Evolutionary conservation across 805 yeast genomes (phyloP), one percentile per base, ranked within the genome.

Genomic region (Lipomyces orientalis): DNA sequence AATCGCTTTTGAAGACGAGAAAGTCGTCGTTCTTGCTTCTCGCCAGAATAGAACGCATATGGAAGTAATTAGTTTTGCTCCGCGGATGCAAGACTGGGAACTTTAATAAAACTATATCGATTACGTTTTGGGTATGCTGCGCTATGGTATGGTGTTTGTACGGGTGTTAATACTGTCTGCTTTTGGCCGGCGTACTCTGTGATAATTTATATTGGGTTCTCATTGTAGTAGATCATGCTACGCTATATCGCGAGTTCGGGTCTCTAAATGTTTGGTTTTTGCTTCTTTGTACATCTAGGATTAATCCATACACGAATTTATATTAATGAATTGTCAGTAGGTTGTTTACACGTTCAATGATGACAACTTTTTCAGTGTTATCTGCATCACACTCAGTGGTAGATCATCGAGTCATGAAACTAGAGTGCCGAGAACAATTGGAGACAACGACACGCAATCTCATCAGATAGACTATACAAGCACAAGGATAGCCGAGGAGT

Each of bases 1-100:
- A 4, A 77, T 81, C 25, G 81, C 79, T 14, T 78, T 80, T 71
- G 71, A 73, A 52, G 79, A 79, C 52, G 83, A 81, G 64, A 75
- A 80, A 61, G 75, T 81, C 34, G 80, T 78, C 35, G 77, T 80
- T 16, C 76, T 80, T 54, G 81, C 81, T 8, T 72, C 78, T 19
- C 67, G 71, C 56, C 70, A 73, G 39, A 69, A 73, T 29, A 65
- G 72, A 60, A 75, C 77, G 19, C 73, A 74, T 62, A 75, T 81
- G 73, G 82, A 81, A 70, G 77, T 81, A 34, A 73, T 77, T 35
- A 76, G 80, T 60, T 81, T 78, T 68, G 70, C 74, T 10, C 79
- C 80, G 14, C 72, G 77, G 12, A 58, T 43, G 12, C 72, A 71
- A 29, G 66, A 63, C 12, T 56, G 31, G 54, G 60, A 56, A n/a